Base-by-base conservation (phyloP, 148 eudicot genomes). In the Cornus kousa region DNA sequence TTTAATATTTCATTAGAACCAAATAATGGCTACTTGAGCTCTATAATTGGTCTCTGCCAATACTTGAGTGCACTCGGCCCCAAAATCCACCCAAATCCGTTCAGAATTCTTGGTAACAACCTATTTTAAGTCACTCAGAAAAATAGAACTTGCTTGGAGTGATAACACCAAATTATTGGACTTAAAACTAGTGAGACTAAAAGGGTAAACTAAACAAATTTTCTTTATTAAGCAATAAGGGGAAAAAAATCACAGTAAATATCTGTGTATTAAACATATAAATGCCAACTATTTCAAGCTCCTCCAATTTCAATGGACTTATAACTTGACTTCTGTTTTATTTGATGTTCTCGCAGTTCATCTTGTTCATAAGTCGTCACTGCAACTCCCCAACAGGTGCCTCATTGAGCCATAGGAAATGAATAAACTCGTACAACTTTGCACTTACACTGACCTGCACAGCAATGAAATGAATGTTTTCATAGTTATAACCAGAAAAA, bases 311-410 rank as follows among this genome's bases (percentile, higher is more conserved):
- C 31, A 40, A 1, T 23, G 57, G 31, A 71, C 5, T 71, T 32
- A 71, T 71, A 19, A 20, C 73, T 71, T 19, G 23, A 3, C 16
- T 62, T 20, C 24, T 16, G 19, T 16, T 53, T 53, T 16, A 53
- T 53, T 13, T 62, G 64, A 35, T 35, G 22, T 62, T 19, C 19
- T 19, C 7, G 24, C 22, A 62, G 66, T 43, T 32, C 5, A 17
- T 68, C 62, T 32, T 78, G 72, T 20, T 78, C 75, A 33, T 62
- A 62, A 9, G 60, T 32, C 66, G 79, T 90, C 90, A 92, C 78
- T 85, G 92, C 87, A 92, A 83, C 87, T 92, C 95, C 68, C 95
- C 95, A 28, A 91, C 93, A 12, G 95, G 95, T 23, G 95, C 95
- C 73, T 91, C 95, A 46, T 91, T 91, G 77, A 90, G 89, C 93